Evolutionary conservation across 192 early-diverging fungal genomes (phyloP).

Genomic region (Diversispora eburnea): DNA sequence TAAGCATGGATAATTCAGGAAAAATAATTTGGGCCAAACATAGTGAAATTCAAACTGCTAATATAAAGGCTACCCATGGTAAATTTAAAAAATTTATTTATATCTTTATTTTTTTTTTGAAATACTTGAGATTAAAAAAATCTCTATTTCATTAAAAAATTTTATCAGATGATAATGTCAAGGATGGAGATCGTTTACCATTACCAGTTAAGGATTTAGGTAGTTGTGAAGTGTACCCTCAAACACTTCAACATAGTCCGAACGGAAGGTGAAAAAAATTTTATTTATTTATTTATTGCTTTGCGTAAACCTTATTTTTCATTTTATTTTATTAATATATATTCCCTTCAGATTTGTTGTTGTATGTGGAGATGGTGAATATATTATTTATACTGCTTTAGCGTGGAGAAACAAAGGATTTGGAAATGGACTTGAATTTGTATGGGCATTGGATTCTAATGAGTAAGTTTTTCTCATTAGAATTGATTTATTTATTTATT

Average conservation of each 20-base stretch:
- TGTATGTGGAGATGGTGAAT: constrained; percentile 98
- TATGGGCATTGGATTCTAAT: constrained; percentile 96
- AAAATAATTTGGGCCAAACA: constrained; percentile 99
- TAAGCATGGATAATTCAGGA: constrained; percentile 94
- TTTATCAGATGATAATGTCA: constrained; percentile 69
- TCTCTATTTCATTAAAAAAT: neutral
- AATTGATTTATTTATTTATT: neutral
- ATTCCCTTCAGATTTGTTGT: constrained; percentile 72
- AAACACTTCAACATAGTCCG: constrained; percentile 92
- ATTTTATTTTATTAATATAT: neutral
- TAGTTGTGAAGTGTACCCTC: constrained; percentile 96
- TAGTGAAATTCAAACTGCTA: constrained; percentile 93
- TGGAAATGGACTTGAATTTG: constrained; percentile 92
- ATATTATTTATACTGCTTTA: constrained; percentile 99
- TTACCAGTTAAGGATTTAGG: constrained; percentile 92
- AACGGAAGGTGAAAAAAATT: constrained; percentile 58
- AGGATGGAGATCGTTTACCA: constrained; percentile 89
- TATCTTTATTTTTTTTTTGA: neutral
- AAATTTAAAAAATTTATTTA: constrained; percentile 11
- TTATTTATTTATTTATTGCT: neutral
- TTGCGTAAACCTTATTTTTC: neutral
- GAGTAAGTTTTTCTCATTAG: constrained; percentile 49
- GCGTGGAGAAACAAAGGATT: constrained; percentile 99
- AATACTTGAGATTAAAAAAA: neutral
- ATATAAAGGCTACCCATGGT: constrained; percentile 78